Conservation (phyloP, 2,329 filamentous ascomycete genomes). For the Claviceps paspali region DNA sequence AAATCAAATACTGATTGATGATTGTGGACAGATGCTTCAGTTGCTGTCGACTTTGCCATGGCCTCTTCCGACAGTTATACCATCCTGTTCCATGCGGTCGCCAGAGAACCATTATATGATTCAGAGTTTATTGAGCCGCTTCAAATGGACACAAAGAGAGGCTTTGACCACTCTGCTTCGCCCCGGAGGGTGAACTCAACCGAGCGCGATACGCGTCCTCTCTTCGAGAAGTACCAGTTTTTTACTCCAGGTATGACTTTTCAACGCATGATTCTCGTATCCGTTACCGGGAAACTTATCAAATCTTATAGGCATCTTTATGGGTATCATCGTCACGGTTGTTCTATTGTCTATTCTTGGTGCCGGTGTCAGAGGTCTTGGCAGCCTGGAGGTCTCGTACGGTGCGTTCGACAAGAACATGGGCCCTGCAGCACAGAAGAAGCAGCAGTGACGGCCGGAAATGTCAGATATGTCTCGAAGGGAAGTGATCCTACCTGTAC, state of each 20-base stretch:
- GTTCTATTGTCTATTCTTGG: conserved; percentile 64
- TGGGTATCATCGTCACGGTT: conserved; percentile 57
- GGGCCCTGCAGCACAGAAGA: conserved; percentile 78
- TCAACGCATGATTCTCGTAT: neutral
- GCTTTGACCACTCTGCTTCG: conserved; percentile 16
- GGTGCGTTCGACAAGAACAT: conserved; percentile 95
- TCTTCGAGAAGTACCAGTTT: conserved; percentile 93
- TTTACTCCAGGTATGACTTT: conserved; percentile 60
- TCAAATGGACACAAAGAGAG: conserved; percentile 62
- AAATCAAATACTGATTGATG: neutral
- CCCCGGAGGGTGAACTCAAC: conserved; percentile 25
- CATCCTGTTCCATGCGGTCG: conserved; percentile 58
- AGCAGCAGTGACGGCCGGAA: conserved; percentile 25
- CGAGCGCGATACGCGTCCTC: conserved; percentile 28
- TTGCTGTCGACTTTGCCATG: conserved; percentile 32
- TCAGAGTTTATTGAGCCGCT: conserved; percentile 45
- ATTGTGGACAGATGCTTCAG: conserved; percentile 28
- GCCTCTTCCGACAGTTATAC: conserved; percentile 43
- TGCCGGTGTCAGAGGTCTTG: conserved; percentile 60
- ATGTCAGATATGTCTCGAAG: neutral
- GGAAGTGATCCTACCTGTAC: conserved; percentile 1
- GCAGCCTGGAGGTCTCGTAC: conserved; percentile 77
- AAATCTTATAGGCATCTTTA: conserved; percentile 58
- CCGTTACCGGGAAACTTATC: conserved; percentile 5
- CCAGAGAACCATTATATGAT: conserved; percentile 44